Conservation (phyloP, 306 rosid species). For the Cyamopsis tetragonoloba region DNA sequence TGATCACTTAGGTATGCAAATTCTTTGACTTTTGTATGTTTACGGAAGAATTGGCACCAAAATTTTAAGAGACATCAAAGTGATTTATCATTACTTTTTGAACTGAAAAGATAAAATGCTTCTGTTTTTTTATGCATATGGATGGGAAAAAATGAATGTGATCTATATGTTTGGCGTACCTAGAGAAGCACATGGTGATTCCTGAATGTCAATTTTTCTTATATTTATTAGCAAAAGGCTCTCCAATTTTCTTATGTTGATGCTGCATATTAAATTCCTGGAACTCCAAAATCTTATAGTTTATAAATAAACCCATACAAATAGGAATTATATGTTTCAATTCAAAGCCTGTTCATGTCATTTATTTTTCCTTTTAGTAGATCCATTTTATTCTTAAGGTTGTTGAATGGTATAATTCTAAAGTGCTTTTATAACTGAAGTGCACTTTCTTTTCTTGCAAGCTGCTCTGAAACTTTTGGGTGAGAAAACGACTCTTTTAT, state of each 20-base stretch:
- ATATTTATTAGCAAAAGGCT: constrained; percentile 3
- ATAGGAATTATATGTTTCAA: neutral
- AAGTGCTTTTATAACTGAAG: constrained; percentile 45
- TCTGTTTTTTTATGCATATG: neutral
- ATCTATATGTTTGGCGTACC: constrained; percentile 9
- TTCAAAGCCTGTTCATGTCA: constrained; percentile 13
- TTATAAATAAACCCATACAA: neutral
- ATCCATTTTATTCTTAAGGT: constrained; percentile 4
- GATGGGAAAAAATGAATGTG: neutral
- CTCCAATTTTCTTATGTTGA: neutral
- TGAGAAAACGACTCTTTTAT: constrained; percentile 85
- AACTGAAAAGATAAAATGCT: constrained; percentile 7
- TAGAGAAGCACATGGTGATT: constrained; percentile 9
- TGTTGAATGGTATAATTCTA: constrained; percentile 33
- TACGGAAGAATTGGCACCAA: neutral
- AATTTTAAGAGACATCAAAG: neutral
- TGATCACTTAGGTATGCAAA: constrained; percentile 79
- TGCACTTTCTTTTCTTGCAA: constrained; percentile 64
- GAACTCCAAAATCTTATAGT: neutral
- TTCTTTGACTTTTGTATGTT: constrained; percentile 18
- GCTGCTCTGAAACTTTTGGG: constrained; percentile 94
- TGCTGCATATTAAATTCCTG: neutral
- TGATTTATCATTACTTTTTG: constrained; percentile 21
- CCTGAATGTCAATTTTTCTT: neutral
- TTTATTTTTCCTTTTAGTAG: constrained; percentile 8